These are phyloP conservation scores for Cryphonectria carpinicola DNA, from an alignment of 2,329 filamentous ascomycete genomes.

Conservation along the genomic window DNA sequence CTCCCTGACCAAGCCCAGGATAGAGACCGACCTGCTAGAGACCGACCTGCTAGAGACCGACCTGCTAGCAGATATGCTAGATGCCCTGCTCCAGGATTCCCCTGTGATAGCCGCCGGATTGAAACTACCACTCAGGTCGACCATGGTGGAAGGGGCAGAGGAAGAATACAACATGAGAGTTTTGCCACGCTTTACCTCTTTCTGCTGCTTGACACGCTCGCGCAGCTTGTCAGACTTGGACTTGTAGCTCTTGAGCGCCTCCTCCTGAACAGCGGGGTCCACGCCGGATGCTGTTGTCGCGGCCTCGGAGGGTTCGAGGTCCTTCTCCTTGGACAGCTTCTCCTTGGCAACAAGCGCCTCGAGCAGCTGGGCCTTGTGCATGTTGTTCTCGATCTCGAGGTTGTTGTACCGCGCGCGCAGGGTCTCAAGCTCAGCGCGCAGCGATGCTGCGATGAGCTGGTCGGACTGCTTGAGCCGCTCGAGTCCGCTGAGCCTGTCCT, in stretches of 20 bases:
- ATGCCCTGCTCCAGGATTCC: background rate
- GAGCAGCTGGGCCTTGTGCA: constrained; percentile 63
- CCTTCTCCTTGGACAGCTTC: constrained; percentile 58
- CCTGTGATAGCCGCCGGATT: no score
- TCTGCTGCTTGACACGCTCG: constrained; percentile 57
- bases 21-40: background rate
- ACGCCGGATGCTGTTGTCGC: constrained; percentile 35
- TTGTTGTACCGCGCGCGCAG: constrained; percentile 56
- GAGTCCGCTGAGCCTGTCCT: constrained; percentile 58
- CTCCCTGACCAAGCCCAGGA: background rate
- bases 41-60: no score
- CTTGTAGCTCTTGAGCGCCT: constrained; percentile 49
- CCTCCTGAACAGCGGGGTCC: constrained; percentile 40
- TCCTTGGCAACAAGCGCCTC: constrained; percentile 64
- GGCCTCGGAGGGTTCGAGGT: constrained; percentile 43
- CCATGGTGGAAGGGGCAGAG: constrained; percentile 1
- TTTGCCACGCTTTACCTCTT: constrained; percentile 56
- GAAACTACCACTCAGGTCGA: background rate
- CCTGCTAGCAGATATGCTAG: background rate
- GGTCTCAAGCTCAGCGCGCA: constrained; percentile 61
- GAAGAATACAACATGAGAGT: constrained; percentile 14
- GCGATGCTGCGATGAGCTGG: constrained; percentile 60
- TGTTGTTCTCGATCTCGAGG: constrained; percentile 56
- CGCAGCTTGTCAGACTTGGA: constrained; percentile 62
- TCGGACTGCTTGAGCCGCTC: constrained; percentile 64